Evolutionary conservation across 2,329 filamentous ascomycete genomes (phyloP), one percentile per base, ranked within the genome.

Genomic region (Aspergillus felis): DNA sequence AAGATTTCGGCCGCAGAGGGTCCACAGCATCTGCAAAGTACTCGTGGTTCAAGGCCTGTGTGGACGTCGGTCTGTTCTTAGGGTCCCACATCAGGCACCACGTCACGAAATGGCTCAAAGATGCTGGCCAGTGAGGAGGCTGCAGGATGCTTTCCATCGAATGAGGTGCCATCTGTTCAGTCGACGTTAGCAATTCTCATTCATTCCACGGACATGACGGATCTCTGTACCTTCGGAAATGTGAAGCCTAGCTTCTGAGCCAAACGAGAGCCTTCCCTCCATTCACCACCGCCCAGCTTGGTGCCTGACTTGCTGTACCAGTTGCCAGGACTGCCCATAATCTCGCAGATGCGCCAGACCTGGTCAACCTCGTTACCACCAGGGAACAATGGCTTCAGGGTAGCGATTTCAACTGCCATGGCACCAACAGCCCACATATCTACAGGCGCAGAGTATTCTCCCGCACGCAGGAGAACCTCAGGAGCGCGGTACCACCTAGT

Each of bases 21-120:
- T 99, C 94, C 52, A 95, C 86, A 1, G 94, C 94, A 76, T 97
- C 94, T 35, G 83, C 76, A 68, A 99, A 99, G 76, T 95, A 99
- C 65, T 97, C 93, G 73, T 99, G 94, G 42, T 90, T 89, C 64
- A 99, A 79, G n/a, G 94, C 93, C 75, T 99, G 92, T 0, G 89
- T 87, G 1, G 93, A 97, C 3, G 92, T 97, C 48, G 94, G 94
- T 59, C 94, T 85, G 69, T 81, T 87, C 79, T 92, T 95, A 10
- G 94, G 94, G 74, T 99, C 94, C 94, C 94, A 99, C 90, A 97
- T 94, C 64, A 99, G 77, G 76, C 94, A 99, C 92, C 92, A 97
- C 17, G 94, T 99, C 58, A 99, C 94, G 70, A 99, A 97, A 58
- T 95, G 86, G 68, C 88, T 89, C 55, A 99, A 82, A 22, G 91